Evolutionary conservation across 192 early-diverging fungal genomes (phyloP).

Genomic region (Mortierella alpina): DNA sequence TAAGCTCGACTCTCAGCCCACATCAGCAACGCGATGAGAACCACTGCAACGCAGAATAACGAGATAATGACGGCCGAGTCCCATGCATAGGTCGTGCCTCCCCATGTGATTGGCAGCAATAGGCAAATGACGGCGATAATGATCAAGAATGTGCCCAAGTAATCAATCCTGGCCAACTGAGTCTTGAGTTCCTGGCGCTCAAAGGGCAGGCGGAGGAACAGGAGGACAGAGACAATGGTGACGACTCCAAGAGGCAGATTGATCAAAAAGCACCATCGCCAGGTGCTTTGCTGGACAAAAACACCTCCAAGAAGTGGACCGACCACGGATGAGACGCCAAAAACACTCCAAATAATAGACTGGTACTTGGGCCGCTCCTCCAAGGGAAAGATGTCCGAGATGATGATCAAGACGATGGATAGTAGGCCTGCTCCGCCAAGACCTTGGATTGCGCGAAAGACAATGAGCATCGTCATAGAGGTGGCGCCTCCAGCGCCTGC

Average conservation of each 20-base stretch:
- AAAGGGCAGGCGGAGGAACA: conserved; percentile 70
- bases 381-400: conserved; percentile 87
- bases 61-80: conserved; percentile 66
- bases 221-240: conserved; percentile 64
- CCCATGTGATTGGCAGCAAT: conserved; percentile 77
- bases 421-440: conserved; percentile 86
- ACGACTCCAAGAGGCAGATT: conserved; percentile 86
- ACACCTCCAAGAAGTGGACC: conserved; percentile 90
- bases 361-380: conserved; percentile 91
- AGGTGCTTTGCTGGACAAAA: conserved; percentile 75
- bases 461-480: conserved; percentile 74
- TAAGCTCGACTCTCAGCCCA: conserved; percentile 72
- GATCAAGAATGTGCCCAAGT: conserved; percentile 64
- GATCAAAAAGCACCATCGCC: conserved; percentile 87
- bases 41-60: conserved; percentile 59
- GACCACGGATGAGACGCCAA: conserved; percentile 81
- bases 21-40: conserved; percentile 64
- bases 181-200: conserved; percentile 60
- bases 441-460: conserved; percentile 82
- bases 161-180: conserved; percentile 80
- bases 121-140: conserved; percentile 66
- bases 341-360: conserved; percentile 81
- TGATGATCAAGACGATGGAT: conserved; percentile 80
- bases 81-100: conserved; percentile 81
- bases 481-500: conserved; percentile 83